A percentile compares a stretch with the other conserved stretches of the same genome.
Conservation (phyloP, 176 grass and related monocot genomes). For the Olyra latifolia region DNA sequence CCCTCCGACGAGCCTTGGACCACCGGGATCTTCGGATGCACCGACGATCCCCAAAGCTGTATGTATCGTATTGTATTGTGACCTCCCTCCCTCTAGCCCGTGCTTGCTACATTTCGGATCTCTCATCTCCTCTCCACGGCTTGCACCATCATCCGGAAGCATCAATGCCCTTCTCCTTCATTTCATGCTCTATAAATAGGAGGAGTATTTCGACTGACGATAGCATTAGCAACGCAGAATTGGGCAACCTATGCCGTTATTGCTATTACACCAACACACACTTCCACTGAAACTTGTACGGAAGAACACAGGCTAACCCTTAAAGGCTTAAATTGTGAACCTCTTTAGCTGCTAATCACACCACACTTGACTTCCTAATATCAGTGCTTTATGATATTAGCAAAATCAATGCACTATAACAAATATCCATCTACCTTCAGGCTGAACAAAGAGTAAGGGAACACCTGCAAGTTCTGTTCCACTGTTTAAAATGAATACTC, state of each 20-base stretch:
- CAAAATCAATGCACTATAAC: background rate
- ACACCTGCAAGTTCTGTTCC: background rate
- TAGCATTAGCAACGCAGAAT: background rate
- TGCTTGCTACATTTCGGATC: background rate
- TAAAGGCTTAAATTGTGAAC: background rate
- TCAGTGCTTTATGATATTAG: background rate
- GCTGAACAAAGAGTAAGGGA: background rate
- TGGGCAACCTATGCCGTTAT: background rate
- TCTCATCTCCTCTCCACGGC: no score
- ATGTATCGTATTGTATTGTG: slow-evolving; percentile 13
- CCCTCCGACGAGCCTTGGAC: slow-evolving; percentile 87
- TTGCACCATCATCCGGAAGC: background rate
- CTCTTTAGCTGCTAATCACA: background rate
- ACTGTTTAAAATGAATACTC: background rate
- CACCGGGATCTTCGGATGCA: slow-evolving; percentile 77
- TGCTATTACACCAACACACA: background rate
- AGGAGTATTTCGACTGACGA: background rate
- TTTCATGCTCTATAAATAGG: background rate
- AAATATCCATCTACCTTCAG: background rate
- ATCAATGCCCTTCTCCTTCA: background rate
- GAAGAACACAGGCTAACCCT: background rate
- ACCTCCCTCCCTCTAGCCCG: background rate
- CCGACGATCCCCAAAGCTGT: slow-evolving; percentile 75
- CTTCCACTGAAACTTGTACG: background rate
- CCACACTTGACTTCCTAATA: background rate